Conservation (phyloP, 2,329 filamentous ascomycete species). For the Penicillium glabrum region DNA sequence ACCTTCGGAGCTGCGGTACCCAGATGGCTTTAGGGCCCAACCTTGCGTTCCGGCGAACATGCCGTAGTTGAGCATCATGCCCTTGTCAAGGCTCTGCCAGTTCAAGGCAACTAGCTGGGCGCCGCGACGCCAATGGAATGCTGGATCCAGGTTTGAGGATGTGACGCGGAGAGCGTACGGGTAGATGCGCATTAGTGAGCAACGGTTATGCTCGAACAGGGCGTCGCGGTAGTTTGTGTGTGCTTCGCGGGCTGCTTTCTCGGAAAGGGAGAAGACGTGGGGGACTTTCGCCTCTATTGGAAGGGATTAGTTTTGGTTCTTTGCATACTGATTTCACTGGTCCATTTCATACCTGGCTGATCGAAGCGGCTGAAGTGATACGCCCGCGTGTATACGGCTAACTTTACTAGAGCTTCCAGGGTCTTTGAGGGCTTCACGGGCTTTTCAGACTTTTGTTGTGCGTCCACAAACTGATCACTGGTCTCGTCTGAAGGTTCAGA, state of each 20-base stretch:
- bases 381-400: slow-evolving; percentile 85
- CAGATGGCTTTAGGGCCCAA: slow-evolving; percentile 80
- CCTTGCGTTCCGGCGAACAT: slow-evolving; percentile 83
- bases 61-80: slow-evolving; percentile 93
- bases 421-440: slow-evolving; percentile 60
- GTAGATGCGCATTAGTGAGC: slow-evolving; percentile 83
- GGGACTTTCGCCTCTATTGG: slow-evolving; percentile 51
- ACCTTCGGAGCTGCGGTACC: slow-evolving; percentile 57
- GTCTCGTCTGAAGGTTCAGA: slow-evolving; percentile 5
- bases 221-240: slow-evolving; percentile 53
- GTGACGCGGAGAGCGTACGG: slow-evolving; percentile 78
- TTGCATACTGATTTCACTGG: not conserved
- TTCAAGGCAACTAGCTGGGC: slow-evolving; percentile 91
- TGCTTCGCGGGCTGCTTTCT: slow-evolving; percentile 65
- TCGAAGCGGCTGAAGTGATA: slow-evolving; percentile 75
- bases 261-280: slow-evolving; percentile 65
- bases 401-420: slow-evolving; percentile 66
- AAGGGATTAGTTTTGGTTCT: not conserved
- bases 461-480: not conserved
- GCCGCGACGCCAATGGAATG: slow-evolving; percentile 81
- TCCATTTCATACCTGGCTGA: slow-evolving; percentile 57
- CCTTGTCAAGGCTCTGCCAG: slow-evolving; percentile 88
- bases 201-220: slow-evolving; percentile 78
- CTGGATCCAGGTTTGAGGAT: slow-evolving; percentile 84
- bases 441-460: slow-evolving; percentile 30